phyloP scores from a whole-genome alignment of 1,284 basidiomycete genomes.

The Pyrrhoderma noxium region DNA sequence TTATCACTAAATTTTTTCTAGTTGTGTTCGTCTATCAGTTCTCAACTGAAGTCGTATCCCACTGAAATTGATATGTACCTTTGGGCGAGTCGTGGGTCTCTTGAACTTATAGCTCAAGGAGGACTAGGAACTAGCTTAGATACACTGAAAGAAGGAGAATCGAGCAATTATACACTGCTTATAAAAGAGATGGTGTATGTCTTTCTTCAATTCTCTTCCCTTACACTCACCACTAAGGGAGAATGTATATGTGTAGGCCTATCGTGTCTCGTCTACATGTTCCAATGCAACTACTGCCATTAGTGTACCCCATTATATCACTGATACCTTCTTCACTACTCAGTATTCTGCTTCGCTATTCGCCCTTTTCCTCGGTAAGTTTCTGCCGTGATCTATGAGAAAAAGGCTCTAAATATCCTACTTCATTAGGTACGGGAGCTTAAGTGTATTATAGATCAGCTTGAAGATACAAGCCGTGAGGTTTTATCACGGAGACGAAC shows the following conservation, averaged over 20 bases:
- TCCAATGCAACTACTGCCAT: constrained; percentile 11
- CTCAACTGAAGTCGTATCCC: too few relatives aligned
- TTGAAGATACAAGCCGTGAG: constrained; percentile 31
- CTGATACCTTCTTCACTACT: constrained; percentile 3
- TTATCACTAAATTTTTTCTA: too few relatives aligned
- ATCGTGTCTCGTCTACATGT: constrained; percentile 14
- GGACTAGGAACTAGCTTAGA: constrained; percentile 33
- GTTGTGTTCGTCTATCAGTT: too few relatives aligned
- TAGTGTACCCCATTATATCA: constrained; percentile 8
- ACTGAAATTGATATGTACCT: constrained; percentile 25
- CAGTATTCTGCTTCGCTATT: background rate
- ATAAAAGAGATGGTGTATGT: constrained; percentile 14
- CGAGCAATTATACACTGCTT: constrained; percentile 8
- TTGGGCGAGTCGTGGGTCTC: constrained; percentile 29
- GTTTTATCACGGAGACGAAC: constrained; percentile 31
- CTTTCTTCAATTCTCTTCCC: background rate
- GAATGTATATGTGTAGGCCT: background rate
- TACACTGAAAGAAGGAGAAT: constrained; percentile 21
- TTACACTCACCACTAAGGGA: background rate
- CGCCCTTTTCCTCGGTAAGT: constrained; percentile 10
- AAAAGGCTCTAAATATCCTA: constrained; percentile 17
- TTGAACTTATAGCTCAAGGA: constrained; percentile 32
- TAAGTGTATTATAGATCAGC: constrained; percentile 28
- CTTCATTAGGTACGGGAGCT: constrained; percentile 24
- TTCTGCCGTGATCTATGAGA: background rate